Evolutionary conservation across 768 basidiomycete genomes (phyloP), one percentile per base, ranked within the genome.

Genomic region (Austroboletus festivus): DNA sequence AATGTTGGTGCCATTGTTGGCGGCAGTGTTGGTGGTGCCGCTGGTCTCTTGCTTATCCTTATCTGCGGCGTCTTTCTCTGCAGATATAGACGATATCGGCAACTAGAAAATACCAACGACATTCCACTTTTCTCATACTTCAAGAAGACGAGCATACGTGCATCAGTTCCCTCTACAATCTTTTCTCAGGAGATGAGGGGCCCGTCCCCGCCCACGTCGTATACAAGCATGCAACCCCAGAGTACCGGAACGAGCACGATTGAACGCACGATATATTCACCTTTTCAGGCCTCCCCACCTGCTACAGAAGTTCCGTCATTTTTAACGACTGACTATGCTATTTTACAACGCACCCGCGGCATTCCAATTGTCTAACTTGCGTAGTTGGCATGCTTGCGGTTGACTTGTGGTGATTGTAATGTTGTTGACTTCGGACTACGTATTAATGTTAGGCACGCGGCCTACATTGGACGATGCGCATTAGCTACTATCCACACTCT

Each of bases 1-100:
- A 33, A 62, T 38, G 10, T 57, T 6, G 53, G 55, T 24, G 62
- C 50, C 19, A 62, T 64, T 22, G 23, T 64, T 5, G 63, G 63
- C 0, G 60, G 57, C 5, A 49, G 48, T 15, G 31, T 64, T 1
- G 65, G 63, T 3, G 49, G 61, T 15, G 41, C 23, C 6, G 38
- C 30, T 9, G 54, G 19, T 21, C n/a, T 67, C 19, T 24, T 62
- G 30, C 26, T 62, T 39, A 31, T 64, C 12, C 23, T 51, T 13
- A 2, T 54, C 5, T 58, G 59, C 7, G 43, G 52, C 8, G 62
- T 45, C 37, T 21, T 56, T 20, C 13, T 67, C 38, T 61, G 48
- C 37, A 58, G 16, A 28, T 52, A 42, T 4, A 40, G 24, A 30
- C n/a, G 38, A 31, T 23, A 51, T 19, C 56, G 21, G 24, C 42